Base-by-base conservation (phyloP, 257 asterid genomes). In the Paraleonurus japonicus region DNA sequence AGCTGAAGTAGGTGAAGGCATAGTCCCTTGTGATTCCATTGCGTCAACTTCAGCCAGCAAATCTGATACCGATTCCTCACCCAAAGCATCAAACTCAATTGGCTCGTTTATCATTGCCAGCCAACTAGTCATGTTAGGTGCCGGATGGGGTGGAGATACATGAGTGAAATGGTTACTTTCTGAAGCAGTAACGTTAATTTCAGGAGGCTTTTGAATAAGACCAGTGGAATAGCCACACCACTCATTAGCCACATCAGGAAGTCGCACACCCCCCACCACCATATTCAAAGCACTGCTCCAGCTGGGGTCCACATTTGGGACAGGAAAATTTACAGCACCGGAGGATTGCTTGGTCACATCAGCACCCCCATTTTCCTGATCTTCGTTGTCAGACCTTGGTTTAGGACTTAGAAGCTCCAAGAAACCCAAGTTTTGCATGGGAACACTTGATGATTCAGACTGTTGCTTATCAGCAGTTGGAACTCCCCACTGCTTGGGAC, bases 21-120 rank as follows among this genome's bases (percentile, higher is more conserved):
- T 67, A 32, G 78, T 76, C 17, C 84, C 82, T 62, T 68, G 82
- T 11, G 84, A 85, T 73, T 78, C 87, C 92, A 88, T 86, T n/a
- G 95, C 92, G 64, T 81, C 95, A 11, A 88, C 95, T 80, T 88
- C 95, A 24, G 90, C 95, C 60, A 88, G 62, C 45, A 88, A 83
- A 75, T 88, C 95, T 4, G 95, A 88, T 16, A 88, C 90, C 0
- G 95, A 88, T 60, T 88, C 95, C 81, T 88, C 95, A 19, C 87
- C 95, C 70, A 88, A 75, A 60, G 92, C 86, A 55, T 80, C 89
- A 47, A 88, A 84, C 74, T 88, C 95, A 55, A 88, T 88, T 3
- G 95, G 89, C 80, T 85, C 90, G 23, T 80, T 77, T 41, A 82
- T 73, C 65, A 75, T 76, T 16, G 87, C 71, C 74, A 86, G 87